phyloP scores from a whole-genome alignment of 2,329 filamentous ascomycete genomes.

The Salinomyces thailandicus region DNA sequence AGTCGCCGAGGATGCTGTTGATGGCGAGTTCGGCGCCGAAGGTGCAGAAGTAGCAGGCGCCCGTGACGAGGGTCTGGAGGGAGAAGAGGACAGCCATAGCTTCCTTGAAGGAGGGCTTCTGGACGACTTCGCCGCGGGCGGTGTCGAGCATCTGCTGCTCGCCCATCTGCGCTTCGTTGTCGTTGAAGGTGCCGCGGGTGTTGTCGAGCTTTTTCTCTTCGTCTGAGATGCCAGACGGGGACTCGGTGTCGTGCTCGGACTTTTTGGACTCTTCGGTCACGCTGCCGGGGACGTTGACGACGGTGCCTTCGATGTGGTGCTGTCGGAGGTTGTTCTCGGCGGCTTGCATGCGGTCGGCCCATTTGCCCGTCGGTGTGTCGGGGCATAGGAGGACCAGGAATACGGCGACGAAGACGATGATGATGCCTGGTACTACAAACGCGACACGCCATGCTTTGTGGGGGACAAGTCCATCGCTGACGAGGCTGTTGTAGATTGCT shows the following conservation, averaged over 20 bases:
- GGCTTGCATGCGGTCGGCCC: conserved; percentile 59
- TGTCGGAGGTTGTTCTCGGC: conserved; percentile 44
- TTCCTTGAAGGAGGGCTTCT: conserved; percentile 52
- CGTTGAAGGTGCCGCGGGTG: conserved; percentile 28
- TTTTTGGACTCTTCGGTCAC: conserved; percentile 34
- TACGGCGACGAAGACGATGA: conserved; percentile 58
- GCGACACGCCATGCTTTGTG: conserved; percentile 73
- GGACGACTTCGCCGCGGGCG: conserved; percentile 49
- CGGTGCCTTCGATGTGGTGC: conserved; percentile 33
- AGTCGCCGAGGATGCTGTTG: conserved; percentile 50
- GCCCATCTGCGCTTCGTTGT: conserved; percentile 36
- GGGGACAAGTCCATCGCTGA: conserved; percentile 47
- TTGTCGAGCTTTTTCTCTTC: conserved; percentile 31
- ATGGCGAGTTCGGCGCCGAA: conserved; percentile 52
- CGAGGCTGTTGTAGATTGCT: conserved; percentile 70
- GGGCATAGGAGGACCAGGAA: conserved; percentile 62
- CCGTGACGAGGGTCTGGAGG: conserved; percentile 43
- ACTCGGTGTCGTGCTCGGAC: conserved; percentile 13
- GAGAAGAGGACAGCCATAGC: conserved; percentile 52
- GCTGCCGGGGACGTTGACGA: conserved; percentile 42
- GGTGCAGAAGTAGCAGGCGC: conserved; percentile 47
- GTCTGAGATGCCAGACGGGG: conserved; percentile 25
- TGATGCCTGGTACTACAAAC: conserved; percentile 72
- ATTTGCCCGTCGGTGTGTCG: conserved; percentile 71
- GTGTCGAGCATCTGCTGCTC: conserved; percentile 45